Evolutionary conservation across 129 eudicot species (phyloP).

Genomic region (Artemisia argyi): DNA sequence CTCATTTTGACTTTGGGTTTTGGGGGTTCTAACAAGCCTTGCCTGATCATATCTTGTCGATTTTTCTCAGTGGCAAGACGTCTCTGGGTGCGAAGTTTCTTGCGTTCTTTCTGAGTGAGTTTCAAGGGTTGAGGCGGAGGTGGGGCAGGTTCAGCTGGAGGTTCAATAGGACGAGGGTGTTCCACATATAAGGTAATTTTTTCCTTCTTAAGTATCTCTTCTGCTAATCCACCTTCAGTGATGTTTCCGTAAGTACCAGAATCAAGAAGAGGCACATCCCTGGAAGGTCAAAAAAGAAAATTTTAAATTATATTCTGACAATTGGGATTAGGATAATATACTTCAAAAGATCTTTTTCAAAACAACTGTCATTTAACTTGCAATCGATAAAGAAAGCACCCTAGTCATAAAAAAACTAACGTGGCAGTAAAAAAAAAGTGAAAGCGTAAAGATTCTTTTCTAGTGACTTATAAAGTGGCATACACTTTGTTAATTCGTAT

Average conservation of each 20-base stretch:
- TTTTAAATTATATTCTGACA: neutral
- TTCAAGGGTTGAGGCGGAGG: constrained; percentile 97
- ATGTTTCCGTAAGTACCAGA: constrained; percentile 58
- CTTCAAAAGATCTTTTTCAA: neutral
- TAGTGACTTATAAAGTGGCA: too few species aligned
- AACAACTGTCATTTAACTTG: neutral
- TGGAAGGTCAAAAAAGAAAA: constrained; percentile 24
- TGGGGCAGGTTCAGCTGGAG: constrained; percentile 93
- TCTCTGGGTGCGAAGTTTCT: constrained; percentile 87
- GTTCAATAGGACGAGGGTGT: constrained; percentile 95
- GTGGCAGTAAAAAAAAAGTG: too few species aligned
- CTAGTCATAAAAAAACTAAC: neutral
- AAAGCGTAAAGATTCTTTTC: too few species aligned
- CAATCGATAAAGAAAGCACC: neutral
- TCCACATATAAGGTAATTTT: constrained; percentile 83
- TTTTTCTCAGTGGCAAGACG: constrained; percentile 87
- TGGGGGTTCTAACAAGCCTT: constrained; percentile 90
- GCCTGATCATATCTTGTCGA: constrained; percentile 91
- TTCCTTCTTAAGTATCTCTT: constrained; percentile 63
- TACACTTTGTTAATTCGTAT: too few species aligned
- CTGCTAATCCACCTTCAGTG: constrained; percentile 43
- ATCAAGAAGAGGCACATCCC: constrained; percentile 69
- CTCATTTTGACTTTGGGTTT: constrained; percentile 98
- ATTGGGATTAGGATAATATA: neutral
- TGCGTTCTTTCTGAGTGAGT: constrained; percentile 90